Evolutionary conservation across 495 filamentous ascomycete genomes (phyloP).

Genomic region (Beverwykella pulmonaria): DNA sequence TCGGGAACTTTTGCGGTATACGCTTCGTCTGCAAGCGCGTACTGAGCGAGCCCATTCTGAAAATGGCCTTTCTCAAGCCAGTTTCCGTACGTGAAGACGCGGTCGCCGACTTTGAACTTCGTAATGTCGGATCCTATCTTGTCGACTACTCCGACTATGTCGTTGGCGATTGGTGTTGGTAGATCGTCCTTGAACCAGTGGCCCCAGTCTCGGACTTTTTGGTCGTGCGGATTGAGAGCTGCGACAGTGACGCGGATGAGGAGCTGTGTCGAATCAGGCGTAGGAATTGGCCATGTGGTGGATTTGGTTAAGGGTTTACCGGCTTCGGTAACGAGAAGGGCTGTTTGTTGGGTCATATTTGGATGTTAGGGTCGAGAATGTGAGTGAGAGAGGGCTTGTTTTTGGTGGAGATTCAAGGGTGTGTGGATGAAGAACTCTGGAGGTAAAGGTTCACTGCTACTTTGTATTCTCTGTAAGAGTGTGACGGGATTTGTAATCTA

Average conservation of each 20-base stretch:
- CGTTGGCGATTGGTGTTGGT: slow-evolving; percentile 36
- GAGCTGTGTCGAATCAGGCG: slow-evolving; percentile 32
- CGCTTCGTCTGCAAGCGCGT: slow-evolving; percentile 34
- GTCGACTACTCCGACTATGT: slow-evolving; percentile 40
- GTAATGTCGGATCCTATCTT: slow-evolving; percentile 36
- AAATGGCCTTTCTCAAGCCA: neutral
- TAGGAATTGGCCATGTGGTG: slow-evolving; percentile 35
- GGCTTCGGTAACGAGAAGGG: slow-evolving; percentile 21
- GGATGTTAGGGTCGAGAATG: neutral
- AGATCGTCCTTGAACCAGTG: slow-evolving; percentile 36
- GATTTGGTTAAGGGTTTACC: slow-evolving; percentile 1
- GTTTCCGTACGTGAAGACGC: slow-evolving; percentile 14
- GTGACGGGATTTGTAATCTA: no score
- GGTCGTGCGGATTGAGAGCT: slow-evolving; percentile 44
- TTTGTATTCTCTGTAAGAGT: no score
- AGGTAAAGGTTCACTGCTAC: no score
- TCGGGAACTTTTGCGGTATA: slow-evolving; percentile 35
- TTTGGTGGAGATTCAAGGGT: no score
- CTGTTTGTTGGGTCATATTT: slow-evolving; percentile 21
- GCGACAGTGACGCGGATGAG: slow-evolving; percentile 42
- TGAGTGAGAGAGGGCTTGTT: no score
- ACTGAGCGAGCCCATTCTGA: slow-evolving; percentile 40
- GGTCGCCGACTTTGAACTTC: slow-evolving; percentile 34
- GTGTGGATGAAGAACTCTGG: no score
- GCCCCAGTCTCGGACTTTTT: slow-evolving; percentile 36